These are phyloP conservation scores for Mycotypha africana DNA, from an alignment of 371 early-diverging fungal genomes.

Conservation along the genomic window DNA sequence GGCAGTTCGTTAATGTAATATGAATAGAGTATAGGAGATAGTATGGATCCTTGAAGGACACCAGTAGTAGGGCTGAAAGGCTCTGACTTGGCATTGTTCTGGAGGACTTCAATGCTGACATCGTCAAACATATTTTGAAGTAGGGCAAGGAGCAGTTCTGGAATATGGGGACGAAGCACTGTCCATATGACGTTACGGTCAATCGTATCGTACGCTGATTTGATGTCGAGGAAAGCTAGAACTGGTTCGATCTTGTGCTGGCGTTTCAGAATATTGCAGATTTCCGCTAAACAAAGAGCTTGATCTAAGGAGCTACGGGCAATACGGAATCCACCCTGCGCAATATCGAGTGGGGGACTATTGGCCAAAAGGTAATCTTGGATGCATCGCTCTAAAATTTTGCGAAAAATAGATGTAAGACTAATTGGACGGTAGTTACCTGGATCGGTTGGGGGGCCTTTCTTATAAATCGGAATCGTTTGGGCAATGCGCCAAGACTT, in stretches of 20 bases:
- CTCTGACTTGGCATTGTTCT: constrained; percentile 1
- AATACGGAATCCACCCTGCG: constrained; percentile 28
- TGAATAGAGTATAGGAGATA: constrained; percentile 9
- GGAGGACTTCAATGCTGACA: not conserved
- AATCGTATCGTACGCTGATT: constrained; percentile 13
- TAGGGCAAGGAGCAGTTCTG: not conserved
- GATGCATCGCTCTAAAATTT: not conserved
- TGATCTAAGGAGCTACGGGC: constrained; percentile 19
- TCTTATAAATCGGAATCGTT: not conserved
- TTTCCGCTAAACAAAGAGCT: constrained; percentile 14
- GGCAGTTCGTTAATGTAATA: constrained; percentile 20
- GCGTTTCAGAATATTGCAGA: not conserved
- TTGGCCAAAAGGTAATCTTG: not conserved
- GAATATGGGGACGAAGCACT: not conserved
- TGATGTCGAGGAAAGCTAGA: constrained; percentile 15
- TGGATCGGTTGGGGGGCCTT: not conserved
- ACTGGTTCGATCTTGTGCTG: not conserved
- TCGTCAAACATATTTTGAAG: constrained; percentile 17
- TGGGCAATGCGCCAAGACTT: not conserved
- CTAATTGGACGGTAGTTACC: not conserved
- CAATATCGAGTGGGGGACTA: constrained; percentile 8
- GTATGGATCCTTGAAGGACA: constrained; percentile 5
- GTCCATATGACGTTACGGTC: constrained; percentile 5
- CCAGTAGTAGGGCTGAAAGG: constrained; percentile 12
- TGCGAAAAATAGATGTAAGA: not conserved